Conservation (phyloP, 495 filamentous ascomycete genomes). For the Penicillium ucsense region DNA sequence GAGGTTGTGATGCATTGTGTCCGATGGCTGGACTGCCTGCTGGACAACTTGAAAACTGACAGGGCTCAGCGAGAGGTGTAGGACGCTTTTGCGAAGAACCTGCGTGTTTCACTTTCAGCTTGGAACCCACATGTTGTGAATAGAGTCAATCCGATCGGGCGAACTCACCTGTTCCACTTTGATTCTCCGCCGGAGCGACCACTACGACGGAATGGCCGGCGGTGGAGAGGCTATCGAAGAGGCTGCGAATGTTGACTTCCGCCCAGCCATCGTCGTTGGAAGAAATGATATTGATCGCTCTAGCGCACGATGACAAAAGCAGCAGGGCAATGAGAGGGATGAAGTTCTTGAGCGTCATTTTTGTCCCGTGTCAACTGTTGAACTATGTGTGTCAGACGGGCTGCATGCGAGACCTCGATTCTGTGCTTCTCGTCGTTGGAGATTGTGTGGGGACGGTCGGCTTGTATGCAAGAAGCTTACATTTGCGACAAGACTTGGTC, state of each 20-base stretch:
- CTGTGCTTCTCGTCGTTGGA: no score
- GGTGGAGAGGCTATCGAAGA: constrained; percentile 41
- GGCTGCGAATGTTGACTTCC: constrained; percentile 50
- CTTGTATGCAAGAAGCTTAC: no score
- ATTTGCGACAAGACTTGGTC: no score
- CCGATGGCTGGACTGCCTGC: constrained; percentile 44
- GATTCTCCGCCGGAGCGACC: constrained; percentile 53
- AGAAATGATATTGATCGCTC: constrained; percentile 48
- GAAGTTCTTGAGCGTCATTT: background rate
- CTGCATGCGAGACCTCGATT: no score
- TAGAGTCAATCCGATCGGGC: no score
- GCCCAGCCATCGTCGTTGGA: constrained; percentile 69
- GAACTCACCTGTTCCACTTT: constrained; percentile 47
- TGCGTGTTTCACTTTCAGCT: constrained; percentile 5
- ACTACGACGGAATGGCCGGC: constrained; percentile 51
- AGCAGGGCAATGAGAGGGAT: constrained; percentile 1
- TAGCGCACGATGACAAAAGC: constrained; percentile 7
- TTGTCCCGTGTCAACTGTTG: no score
- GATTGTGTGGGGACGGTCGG: no score
- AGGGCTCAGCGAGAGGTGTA: constrained; percentile 29
- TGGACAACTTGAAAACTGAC: constrained; percentile 52
- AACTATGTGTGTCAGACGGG: no score
- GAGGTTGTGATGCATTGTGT: constrained; percentile 43
- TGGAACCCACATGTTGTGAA: no score
- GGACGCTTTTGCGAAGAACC: constrained; percentile 46